Evolutionary conservation across 306 rosid species (phyloP).

Genomic region (Pyrus communis): DNA sequence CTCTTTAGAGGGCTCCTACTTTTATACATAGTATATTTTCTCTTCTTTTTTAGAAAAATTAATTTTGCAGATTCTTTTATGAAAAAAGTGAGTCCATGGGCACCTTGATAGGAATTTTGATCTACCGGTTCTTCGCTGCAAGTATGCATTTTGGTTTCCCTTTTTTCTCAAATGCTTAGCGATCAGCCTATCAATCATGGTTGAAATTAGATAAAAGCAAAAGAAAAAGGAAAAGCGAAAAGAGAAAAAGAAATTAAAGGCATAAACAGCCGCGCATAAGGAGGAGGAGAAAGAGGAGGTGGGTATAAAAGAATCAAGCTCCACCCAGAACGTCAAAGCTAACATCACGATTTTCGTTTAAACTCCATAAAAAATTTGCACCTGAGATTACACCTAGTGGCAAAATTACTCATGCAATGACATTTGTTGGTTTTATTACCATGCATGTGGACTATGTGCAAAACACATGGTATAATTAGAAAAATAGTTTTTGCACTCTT

Average conservation of each 20-base stretch:
- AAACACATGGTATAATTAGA: no score
- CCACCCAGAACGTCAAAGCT: slow-evolving; percentile 26
- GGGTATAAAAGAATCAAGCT: slow-evolving; percentile 24
- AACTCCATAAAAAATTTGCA: no score
- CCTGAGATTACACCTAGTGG: no score
- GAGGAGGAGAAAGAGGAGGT: neutral
- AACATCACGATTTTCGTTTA: no score
- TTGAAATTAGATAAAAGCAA: slow-evolving; percentile 38
- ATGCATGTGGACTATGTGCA: no score
- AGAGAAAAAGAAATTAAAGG: slow-evolving; percentile 36
- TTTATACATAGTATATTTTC: slow-evolving; percentile 46
- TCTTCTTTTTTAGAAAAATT: slow-evolving; percentile 33
- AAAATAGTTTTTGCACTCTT: no score
- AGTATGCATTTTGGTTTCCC: slow-evolving; percentile 21
- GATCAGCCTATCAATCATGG: slow-evolving; percentile 38
- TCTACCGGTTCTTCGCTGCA: slow-evolving; percentile 25
- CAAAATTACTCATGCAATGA: no score
- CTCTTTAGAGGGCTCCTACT: slow-evolving; percentile 45
- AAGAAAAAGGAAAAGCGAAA: slow-evolving; percentile 26
- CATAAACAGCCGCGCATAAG: slow-evolving; percentile 8
- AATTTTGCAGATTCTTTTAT: slow-evolving; percentile 35
- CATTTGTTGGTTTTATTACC: no score
- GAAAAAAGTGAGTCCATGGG: slow-evolving; percentile 36
- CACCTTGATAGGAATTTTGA: slow-evolving; percentile 31
- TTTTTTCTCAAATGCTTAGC: slow-evolving; percentile 25